Evolutionary conservation across 345 rosid genomes (phyloP).

Genomic region (Mangifera indica): DNA sequence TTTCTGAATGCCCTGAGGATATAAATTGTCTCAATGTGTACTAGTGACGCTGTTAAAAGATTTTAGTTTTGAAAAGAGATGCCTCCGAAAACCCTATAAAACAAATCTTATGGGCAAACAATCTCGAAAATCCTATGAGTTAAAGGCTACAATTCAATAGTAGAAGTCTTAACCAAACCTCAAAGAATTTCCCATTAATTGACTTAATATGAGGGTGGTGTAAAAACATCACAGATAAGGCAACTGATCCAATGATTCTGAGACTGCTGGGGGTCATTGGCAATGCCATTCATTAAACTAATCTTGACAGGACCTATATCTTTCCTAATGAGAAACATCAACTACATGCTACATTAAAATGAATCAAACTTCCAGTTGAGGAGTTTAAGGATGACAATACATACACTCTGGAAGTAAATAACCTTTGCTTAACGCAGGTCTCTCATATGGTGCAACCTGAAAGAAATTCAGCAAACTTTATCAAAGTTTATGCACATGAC

Average conservation of each 20-base stretch:
- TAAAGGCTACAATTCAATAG: not conserved
- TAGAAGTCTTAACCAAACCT: not conserved
- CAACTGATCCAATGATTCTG: not conserved
- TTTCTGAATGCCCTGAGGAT: not conserved
- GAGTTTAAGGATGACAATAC: not conserved
- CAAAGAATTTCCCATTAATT: not conserved
- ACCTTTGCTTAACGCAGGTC: constrained; percentile 93
- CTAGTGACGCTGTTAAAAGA: not conserved
- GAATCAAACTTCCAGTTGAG: not conserved
- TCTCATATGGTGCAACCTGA: constrained; percentile 87
- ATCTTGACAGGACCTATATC: not conserved
- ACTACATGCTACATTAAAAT: not conserved
- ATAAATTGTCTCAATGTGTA: not conserved
- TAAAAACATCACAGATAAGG: not conserved
- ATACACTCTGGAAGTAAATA: constrained; percentile 81
- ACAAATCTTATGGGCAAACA: not conserved
- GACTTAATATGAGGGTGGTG: not conserved
- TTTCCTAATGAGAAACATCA: constrained; percentile 1
- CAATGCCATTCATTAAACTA: not conserved
- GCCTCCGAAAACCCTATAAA: not conserved
- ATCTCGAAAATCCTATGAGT: not conserved
- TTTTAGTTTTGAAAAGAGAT: not conserved
- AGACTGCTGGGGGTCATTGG: not conserved
- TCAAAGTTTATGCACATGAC: not conserved
- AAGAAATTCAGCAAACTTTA: not conserved